phyloP scores from a whole-genome alignment of 805 yeast species.

The Pichia ethanolica region DNA sequence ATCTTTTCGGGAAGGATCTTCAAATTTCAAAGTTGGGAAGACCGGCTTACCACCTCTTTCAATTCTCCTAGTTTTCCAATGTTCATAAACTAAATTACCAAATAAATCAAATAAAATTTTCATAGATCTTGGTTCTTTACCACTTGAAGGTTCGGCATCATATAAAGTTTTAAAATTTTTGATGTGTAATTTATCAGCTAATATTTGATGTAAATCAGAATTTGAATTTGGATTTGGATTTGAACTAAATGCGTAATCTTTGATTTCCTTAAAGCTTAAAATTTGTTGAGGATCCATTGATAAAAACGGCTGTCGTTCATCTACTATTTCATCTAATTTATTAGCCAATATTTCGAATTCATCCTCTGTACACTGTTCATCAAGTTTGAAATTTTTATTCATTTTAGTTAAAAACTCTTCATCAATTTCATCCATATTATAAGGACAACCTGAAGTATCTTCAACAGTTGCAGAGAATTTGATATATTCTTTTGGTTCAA shows the following conservation, averaged over 20 bases:
- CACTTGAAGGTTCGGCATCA: slow-evolving; percentile 38
- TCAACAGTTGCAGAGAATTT: slow-evolving; percentile 94
- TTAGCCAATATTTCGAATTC: slow-evolving; percentile 80
- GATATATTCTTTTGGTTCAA: slow-evolving; percentile 71
- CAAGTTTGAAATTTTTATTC: slow-evolving; percentile 29
- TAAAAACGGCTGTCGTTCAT: slow-evolving; percentile 81
- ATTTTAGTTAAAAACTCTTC: slow-evolving; percentile 51
- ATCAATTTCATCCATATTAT: slow-evolving; percentile 87
- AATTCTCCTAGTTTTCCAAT: slow-evolving; percentile 75
- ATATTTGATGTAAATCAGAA: slow-evolving; percentile 48
- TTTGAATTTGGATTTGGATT: slow-evolving; percentile 19
- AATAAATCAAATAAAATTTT: slow-evolving; percentile 43
- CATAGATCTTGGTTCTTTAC: slow-evolving; percentile 37
- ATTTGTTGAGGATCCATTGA: slow-evolving; percentile 79
- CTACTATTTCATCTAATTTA: slow-evolving; percentile 64
- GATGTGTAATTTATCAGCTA: slow-evolving; percentile 49
- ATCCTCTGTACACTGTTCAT: slow-evolving; percentile 51
- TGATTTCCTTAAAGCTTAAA: slow-evolving; percentile 60
- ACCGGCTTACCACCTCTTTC: slow-evolving; percentile 62
- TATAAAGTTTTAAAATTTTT: slow-evolving; percentile 54
- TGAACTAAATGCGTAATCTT: slow-evolving; percentile 38
- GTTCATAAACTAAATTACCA: slow-evolving; percentile 65
- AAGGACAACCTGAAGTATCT: slow-evolving; percentile 79
- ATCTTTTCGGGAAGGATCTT: slow-evolving; percentile 73
- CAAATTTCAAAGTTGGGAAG: slow-evolving; percentile 72